Percentiles rank a stretch among this genome's conserved stretches.
phyloP scores from a whole-genome alignment of 148 eudicot genomes.

The Fagopyrum tataricum region DNA sequence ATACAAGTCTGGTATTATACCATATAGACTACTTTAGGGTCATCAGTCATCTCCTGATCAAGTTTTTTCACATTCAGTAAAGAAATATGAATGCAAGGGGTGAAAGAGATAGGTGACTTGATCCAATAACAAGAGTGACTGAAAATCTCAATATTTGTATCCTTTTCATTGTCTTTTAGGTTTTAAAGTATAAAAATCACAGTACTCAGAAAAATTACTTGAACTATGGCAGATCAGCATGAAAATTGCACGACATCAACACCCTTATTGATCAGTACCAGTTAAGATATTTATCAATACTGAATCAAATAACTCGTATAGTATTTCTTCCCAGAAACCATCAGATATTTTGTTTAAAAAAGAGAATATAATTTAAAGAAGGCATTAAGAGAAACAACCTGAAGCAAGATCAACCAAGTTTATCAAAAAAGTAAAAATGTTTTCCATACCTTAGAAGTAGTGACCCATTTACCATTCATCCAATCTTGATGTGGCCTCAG shows the following conservation, averaged over 20 bases:
- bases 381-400: neutral
- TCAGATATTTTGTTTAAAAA: neutral
- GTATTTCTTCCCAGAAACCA: neutral
- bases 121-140: no score
- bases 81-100: no score
- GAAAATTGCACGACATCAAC: neutral
- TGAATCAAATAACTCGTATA: neutral
- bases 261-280: neutral
- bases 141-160: no score
- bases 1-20: no score
- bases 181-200: neutral
- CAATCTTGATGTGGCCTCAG: constrained; percentile 79
- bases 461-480: constrained; percentile 74
- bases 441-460: constrained; percentile 46
- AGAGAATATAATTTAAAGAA: neutral
- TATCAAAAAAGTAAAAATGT: neutral
- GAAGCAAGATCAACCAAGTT: neutral
- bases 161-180: no score
- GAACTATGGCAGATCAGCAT: neutral
- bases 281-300: neutral
- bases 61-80: no score
- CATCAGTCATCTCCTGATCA: no score
- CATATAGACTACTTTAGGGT: no score
- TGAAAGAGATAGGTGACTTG: no score
- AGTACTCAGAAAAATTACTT: neutral